Evolutionary conservation across 1,284 basidiomycete species (phyloP), one percentile per base, ranked within the genome.

Genomic region (Austroboletus olivaceoglutinosus): DNA sequence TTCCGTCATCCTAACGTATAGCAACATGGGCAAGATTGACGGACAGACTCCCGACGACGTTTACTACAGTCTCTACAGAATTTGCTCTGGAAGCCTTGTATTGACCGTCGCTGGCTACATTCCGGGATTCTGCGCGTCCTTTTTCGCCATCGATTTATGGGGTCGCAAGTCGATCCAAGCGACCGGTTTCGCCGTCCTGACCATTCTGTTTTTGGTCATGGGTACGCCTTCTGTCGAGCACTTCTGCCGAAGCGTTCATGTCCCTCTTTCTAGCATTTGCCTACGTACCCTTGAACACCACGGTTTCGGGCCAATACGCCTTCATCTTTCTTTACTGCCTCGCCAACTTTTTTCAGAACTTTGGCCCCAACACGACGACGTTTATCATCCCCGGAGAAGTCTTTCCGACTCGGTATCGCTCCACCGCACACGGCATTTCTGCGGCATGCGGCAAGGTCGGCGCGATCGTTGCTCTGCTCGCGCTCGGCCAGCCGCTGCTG

Each of bases 301-400:
- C 78, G 18, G 8, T 18, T 18, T 15, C 56, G 8, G 70, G 65
- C 45, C 71, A 66, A 25, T 73, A 76, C 40, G 71, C 75, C 1
- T 84, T 88, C 64, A 76, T 86, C 43, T 76, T 80, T 65, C 69
- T 86, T 38, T 88, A 80, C 68, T 83, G 82, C 65, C 70, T 85
- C 49, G 70, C 81, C 44, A 78, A 75, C 61, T 79, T 80, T 61
- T 80, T 78, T 65, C 70, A 73, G 48, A 80, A 78, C 58, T 81
- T 80, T 58, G 85, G 86, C 4, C 83, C 88, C 33, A 90, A 89
- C 70, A 81, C 84, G 3, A 89, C 87, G 3, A 89, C 86, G 13
- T 90, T 77, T 56, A 59, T 89, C 56, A 70, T 89, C 38, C 88
- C 88, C 25, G 85, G 80, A 5, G 86, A 91, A 65, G 77, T 74